These are phyloP conservation scores for Cystoderma amianthinum DNA, from an alignment of 768 basidiomycete species.

Conservation along the genomic window DNA sequence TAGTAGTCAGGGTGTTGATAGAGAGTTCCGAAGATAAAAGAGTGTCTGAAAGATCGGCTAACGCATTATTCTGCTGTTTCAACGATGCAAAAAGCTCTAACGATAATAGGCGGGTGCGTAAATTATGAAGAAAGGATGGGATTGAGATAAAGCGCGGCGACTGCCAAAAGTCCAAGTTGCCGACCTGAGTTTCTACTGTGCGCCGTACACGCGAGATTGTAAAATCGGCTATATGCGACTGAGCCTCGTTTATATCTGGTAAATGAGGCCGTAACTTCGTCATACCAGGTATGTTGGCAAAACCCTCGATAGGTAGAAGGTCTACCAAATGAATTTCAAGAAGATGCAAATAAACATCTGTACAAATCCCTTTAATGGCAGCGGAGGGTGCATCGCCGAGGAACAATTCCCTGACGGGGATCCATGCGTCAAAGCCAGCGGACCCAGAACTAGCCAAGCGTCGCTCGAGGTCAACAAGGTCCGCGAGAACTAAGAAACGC, in stretches of 20 bases:
- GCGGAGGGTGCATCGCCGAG: constrained; percentile 49
- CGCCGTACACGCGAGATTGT: constrained; percentile 37
- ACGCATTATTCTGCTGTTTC: constrained; percentile 23
- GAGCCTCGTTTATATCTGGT: constrained; percentile 33
- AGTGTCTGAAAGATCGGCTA: constrained; percentile 54
- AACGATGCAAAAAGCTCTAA: constrained; percentile 27
- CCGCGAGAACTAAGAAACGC: constrained; percentile 63
- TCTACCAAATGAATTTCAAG: constrained; percentile 42
- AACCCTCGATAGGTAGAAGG: constrained; percentile 36
- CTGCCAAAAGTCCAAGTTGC: constrained; percentile 52
- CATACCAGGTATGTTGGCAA: constrained; percentile 37
- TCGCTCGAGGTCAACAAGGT: constrained; percentile 72
- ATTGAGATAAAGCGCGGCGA: constrained; percentile 61
- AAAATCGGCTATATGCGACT: constrained; percentile 30
- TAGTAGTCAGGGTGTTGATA: constrained; percentile 40
- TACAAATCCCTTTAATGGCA: constrained; percentile 58
- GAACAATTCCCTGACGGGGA: constrained; percentile 36
- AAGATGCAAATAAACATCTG: constrained; percentile 60
- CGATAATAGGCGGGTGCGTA: constrained; percentile 64
- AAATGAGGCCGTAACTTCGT: constrained; percentile 27
- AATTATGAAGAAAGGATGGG: constrained; percentile 50
- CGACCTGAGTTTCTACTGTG: constrained; percentile 43
- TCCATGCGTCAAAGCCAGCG: constrained; percentile 44
- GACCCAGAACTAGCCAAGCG: constrained; percentile 54
- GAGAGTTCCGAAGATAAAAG: constrained; percentile 48